Percentiles rank a stretch among this genome's conserved stretches.
Conservation (phyloP, 2,329 filamentous ascomycete species). For the Colletotrichum tanaceti region DNA sequence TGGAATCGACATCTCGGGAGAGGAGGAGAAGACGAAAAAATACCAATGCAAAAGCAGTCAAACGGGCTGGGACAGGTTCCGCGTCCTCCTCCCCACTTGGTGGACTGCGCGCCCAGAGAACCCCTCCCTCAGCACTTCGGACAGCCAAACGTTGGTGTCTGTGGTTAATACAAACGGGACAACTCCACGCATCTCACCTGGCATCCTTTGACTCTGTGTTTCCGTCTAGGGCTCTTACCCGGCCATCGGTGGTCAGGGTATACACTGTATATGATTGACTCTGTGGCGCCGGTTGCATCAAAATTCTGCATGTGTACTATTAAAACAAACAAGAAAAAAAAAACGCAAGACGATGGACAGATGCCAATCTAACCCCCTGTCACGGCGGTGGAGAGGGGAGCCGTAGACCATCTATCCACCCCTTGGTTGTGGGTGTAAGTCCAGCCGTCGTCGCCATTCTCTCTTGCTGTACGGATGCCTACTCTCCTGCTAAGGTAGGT, state of each 20-base stretch:
- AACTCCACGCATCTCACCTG: slow-evolving; percentile 1
- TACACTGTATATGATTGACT: not conserved
- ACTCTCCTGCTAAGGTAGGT: too few species aligned
- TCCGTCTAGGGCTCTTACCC: not conserved
- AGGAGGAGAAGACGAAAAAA: not conserved
- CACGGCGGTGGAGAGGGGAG: not conserved
- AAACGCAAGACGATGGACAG: not conserved
- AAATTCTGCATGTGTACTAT: not conserved
- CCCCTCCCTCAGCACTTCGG: slow-evolving; percentile 2
- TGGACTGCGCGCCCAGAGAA: not conserved
- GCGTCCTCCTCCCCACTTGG: slow-evolving; percentile 1
- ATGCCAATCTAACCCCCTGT: slow-evolving; percentile 9
- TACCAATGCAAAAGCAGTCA: not conserved
- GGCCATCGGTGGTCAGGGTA: not conserved
- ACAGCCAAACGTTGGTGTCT: slow-evolving; percentile 10
- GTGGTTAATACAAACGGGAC: slow-evolving; percentile 15
- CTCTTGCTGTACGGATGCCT: not conserved
- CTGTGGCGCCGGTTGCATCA: not conserved
- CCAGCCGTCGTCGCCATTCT: not conserved
- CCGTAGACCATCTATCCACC: not conserved
- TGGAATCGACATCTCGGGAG: not conserved
- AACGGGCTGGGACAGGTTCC: not conserved
- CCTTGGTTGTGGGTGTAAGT: not conserved
- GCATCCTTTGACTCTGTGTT: not conserved
- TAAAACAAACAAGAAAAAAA: not conserved